A percentile compares a stretch with the other conserved stretches of the same genome.
Conservation (phyloP, 1,284 basidiomycete species). For the Moesziomyces sp. region DNA sequence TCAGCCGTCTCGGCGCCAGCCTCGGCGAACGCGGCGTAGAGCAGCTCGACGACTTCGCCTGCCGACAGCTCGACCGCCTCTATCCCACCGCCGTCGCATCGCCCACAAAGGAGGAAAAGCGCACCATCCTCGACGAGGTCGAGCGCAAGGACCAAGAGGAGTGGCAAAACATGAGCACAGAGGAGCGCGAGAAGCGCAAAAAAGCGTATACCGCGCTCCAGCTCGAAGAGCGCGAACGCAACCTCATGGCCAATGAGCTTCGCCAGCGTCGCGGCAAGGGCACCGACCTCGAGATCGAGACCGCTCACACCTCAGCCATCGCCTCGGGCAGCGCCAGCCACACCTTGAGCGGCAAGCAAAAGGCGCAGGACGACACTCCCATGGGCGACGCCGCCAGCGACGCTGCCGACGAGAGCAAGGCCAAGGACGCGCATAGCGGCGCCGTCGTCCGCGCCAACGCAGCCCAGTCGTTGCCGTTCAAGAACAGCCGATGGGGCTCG, state of each 20-base stretch:
- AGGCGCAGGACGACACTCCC: slow-evolving; percentile 8
- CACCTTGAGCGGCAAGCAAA: slow-evolving; percentile 6
- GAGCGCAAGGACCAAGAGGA: slow-evolving; percentile 53
- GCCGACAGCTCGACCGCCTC: slow-evolving; percentile 80
- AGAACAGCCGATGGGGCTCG: slow-evolving; percentile 78
- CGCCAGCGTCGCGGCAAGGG: slow-evolving; percentile 47
- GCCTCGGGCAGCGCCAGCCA: slow-evolving; percentile 11
- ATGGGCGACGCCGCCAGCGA: slow-evolving; percentile 10
- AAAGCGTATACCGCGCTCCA: slow-evolving; percentile 53
- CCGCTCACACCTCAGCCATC: slow-evolving; percentile 11
- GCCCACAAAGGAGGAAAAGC: slow-evolving; percentile 54
- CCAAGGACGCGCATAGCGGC: slow-evolving; percentile 6
- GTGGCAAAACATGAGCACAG: slow-evolving; percentile 53
- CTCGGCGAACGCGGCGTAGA: slow-evolving; percentile 72
- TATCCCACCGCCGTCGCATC: slow-evolving; percentile 43
- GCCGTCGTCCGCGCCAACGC: slow-evolving; percentile 61
- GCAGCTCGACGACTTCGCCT: slow-evolving; percentile 87
- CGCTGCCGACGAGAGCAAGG: slow-evolving; percentile 23
- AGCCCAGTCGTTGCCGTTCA: slow-evolving; percentile 62
- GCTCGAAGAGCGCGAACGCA: slow-evolving; percentile 57
- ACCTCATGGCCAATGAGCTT: slow-evolving; percentile 51
- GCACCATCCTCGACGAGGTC: slow-evolving; percentile 48
- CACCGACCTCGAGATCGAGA: slow-evolving; percentile 28
- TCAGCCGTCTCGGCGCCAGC: slow-evolving; percentile 74
- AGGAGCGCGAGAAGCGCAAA: slow-evolving; percentile 54